Percentiles rank a stretch among this genome's conserved stretches.
Evolutionary conservation across 495 filamentous ascomycete species (phyloP).

Genomic region (Podospora pseudopauciseta): DNA sequence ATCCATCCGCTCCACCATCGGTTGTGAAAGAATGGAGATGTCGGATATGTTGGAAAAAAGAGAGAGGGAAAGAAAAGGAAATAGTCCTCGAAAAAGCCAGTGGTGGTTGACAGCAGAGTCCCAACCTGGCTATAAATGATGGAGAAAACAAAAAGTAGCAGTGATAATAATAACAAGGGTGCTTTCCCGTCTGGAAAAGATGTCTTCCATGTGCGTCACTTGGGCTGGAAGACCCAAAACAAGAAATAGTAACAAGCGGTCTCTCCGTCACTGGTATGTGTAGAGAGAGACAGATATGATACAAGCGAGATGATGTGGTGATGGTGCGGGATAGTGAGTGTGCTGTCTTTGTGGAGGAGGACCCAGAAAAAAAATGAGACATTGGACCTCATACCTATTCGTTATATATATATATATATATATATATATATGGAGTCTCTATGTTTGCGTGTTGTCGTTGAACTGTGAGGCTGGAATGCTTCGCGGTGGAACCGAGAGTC

Average conservation of each 20-base stretch:
- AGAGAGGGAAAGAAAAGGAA: background rate
- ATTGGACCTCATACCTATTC: background rate
- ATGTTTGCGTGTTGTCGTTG: background rate
- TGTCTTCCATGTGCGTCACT: slow-evolving; percentile 7
- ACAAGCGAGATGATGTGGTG: background rate
- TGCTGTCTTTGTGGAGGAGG: background rate
- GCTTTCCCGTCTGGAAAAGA: background rate
- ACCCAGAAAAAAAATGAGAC: background rate
- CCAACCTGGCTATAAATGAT: background rate
- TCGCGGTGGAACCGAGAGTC: slow-evolving; percentile 3
- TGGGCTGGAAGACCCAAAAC: background rate
- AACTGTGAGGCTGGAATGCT: background rate
- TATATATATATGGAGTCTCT: background rate
- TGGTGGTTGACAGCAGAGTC: background rate
- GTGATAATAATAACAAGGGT: background rate
- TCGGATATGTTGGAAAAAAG: background rate
- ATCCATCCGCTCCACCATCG: slow-evolving; percentile 1
- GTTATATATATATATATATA: background rate
- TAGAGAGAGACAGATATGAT: background rate
- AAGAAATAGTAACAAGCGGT: background rate
- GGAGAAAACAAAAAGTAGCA: background rate
- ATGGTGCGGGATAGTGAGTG: background rate
- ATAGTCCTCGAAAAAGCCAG: background rate
- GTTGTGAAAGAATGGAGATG: background rate
- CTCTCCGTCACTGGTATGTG: slow-evolving; percentile 8